Percentiles rank a stretch among this genome's conserved stretches.
Evolutionary conservation across 2,329 filamentous ascomycete genomes (phyloP).

Genomic region (Penicillium sclerotigenum): DNA sequence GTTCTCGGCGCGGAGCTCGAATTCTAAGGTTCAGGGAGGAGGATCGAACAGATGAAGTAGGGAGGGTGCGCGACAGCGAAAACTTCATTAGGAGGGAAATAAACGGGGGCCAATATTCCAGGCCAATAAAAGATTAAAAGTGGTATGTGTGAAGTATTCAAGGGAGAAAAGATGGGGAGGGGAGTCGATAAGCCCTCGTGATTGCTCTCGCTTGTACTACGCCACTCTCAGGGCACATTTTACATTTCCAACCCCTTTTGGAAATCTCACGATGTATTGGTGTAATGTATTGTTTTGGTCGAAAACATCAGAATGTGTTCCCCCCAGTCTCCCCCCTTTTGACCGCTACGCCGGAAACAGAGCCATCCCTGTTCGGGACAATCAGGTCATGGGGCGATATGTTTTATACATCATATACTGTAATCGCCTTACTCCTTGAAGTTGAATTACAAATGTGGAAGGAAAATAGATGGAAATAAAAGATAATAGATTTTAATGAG

Average conservation of each 20-base stretch:
- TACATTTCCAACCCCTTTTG: background rate
- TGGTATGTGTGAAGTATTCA: background rate
- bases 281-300: background rate
- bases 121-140: background rate
- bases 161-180: slow-evolving; percentile 7
- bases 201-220: slow-evolving; percentile 5
- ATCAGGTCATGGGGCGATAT: slow-evolving; percentile 20
- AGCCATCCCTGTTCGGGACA: slow-evolving; percentile 4
- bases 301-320: background rate
- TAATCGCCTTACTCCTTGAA: background rate
- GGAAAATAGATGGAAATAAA: background rate
- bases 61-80: slow-evolving; percentile 13
- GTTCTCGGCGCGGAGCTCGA: slow-evolving; percentile 2
- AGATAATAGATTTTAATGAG: background rate
- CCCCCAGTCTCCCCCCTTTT: background rate
- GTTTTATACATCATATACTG: background rate
- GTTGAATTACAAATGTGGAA: background rate
- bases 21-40: background rate
- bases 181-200: slow-evolving; percentile 1
- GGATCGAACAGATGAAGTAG: slow-evolving; percentile 10
- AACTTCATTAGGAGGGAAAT: slow-evolving; percentile 17
- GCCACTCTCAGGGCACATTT: slow-evolving; percentile 4
- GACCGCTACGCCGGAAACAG: slow-evolving; percentile 15
- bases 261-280: slow-evolving; percentile 9
- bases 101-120: background rate